Conservation (phyloP, 768 basidiomycete genomes). For the Termitomyces sp. region DNA sequence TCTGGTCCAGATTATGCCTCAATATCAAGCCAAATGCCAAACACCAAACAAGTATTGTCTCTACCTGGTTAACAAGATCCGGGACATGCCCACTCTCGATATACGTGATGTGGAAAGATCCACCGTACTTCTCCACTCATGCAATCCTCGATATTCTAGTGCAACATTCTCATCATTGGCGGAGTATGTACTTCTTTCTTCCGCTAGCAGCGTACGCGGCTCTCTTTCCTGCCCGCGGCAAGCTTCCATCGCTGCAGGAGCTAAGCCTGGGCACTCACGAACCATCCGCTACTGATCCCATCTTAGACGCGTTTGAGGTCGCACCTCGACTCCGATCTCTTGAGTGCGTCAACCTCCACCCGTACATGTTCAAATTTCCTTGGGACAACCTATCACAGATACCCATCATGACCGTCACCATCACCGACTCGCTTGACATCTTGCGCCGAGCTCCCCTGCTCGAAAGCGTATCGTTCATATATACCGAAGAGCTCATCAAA, state of each 20-base stretch:
- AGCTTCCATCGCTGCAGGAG: conserved; percentile 18
- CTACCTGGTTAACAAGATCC: conserved; percentile 21
- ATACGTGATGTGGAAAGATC: conserved; percentile 22
- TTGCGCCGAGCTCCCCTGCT: no score
- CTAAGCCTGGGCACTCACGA: conserved; percentile 21
- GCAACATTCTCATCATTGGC: conserved; percentile 20
- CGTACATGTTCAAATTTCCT: conserved; percentile 20
- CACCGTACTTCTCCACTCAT: conserved; percentile 19
- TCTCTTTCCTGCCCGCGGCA: conserved; percentile 18
- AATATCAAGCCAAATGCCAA: conserved; percentile 19
- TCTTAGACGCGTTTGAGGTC: conserved; percentile 17
- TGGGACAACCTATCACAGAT: conserved; percentile 19
- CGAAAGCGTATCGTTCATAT: no score
- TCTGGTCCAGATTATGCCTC: conserved; percentile 39
- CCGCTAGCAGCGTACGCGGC: conserved; percentile 17
- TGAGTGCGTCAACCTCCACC: conserved; percentile 22
- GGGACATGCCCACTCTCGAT: conserved; percentile 20
- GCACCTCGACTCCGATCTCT: conserved; percentile 20
- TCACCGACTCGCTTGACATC: no score
- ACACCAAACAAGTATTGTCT: conserved; percentile 16
- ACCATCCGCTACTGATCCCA: conserved; percentile 4
- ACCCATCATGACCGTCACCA: neutral
- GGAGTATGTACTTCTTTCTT: conserved; percentile 21
- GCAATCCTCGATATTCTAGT: conserved; percentile 20
- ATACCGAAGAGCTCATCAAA: no score